phyloP scores from a whole-genome alignment of 1,284 basidiomycete species.

The Trichosporon asahii region DNA sequence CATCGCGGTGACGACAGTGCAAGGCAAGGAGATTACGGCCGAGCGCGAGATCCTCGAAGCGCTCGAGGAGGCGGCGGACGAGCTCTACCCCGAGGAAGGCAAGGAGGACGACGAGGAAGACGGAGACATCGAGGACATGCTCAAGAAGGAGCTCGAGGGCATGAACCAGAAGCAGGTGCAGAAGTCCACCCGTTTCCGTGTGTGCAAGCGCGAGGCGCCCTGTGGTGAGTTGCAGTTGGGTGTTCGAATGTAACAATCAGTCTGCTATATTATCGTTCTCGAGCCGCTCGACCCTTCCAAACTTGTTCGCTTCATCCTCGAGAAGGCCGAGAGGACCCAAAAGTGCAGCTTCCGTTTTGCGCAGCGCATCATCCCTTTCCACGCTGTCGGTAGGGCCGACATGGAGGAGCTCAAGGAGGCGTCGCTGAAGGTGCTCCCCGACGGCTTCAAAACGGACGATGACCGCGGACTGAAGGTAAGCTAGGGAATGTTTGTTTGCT shows the following conservation, averaged over 20 bases:
- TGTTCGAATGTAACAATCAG: constrained; percentile 18
- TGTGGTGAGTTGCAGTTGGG: constrained; percentile 31
- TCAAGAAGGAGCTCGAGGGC: constrained; percentile 40
- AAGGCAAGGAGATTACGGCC: constrained; percentile 41
- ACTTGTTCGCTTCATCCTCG: constrained; percentile 38
- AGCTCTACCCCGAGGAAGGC: constrained; percentile 41
- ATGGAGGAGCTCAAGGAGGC: constrained; percentile 29
- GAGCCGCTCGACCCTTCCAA: constrained; percentile 24
- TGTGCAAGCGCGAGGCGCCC: constrained; percentile 27
- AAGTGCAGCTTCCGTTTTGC: constrained; percentile 41
- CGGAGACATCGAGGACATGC: constrained; percentile 41
- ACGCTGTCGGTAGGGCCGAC: constrained; percentile 27
- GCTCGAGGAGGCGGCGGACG: constrained; percentile 44
- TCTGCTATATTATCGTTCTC: constrained; percentile 33
- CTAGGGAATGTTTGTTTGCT: too few species aligned
- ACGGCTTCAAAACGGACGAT: constrained; percentile 16
- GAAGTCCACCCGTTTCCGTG: constrained; percentile 41
- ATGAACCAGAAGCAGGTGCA: constrained; percentile 25
- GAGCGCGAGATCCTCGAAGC: constrained; percentile 44
- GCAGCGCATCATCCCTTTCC: constrained; percentile 40
- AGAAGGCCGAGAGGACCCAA: constrained; percentile 35
- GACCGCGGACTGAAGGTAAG: constrained; percentile 18
- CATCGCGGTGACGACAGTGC: constrained; percentile 38
- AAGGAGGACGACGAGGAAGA: constrained; percentile 30
- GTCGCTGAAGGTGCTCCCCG: constrained; percentile 21